phyloP scores from a whole-genome alignment of 306 rosid genomes.

The Acacia acuminata region DNA sequence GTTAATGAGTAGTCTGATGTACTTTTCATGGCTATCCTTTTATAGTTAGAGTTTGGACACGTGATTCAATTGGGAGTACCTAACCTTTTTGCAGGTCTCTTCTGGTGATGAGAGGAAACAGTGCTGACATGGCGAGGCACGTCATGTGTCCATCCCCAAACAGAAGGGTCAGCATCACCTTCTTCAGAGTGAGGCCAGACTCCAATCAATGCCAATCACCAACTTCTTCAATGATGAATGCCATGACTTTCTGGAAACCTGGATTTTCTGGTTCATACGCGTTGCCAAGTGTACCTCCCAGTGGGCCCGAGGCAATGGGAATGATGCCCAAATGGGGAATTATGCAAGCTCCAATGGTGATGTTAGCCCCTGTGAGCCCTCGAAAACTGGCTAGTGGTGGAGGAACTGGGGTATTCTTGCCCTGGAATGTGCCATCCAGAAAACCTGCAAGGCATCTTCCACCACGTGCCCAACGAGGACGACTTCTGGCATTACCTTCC shows the following conservation, averaged over 20 bases:
- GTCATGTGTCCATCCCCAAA: constrained; percentile 88
- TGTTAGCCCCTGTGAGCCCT: constrained; percentile 70
- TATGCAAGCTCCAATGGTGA: constrained; percentile 62
- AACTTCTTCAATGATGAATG: constrained; percentile 41
- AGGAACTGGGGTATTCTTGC: constrained; percentile 96
- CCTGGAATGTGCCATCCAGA: constrained; percentile 72
- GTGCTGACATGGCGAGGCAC: constrained; percentile 94
- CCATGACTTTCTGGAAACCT: constrained; percentile 69
- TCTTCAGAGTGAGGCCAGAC: constrained; percentile 78
- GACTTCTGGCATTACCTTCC: constrained; percentile 61
- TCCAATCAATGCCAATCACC: constrained; percentile 65
- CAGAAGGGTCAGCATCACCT: constrained; percentile 81
- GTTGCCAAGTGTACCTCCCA: constrained; percentile 51
- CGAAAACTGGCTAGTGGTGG: constrained; percentile 57
- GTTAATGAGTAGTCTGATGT: background rate
- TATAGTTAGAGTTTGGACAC: background rate
- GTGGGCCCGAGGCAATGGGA: constrained; percentile 59
- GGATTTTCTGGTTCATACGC: constrained; percentile 44
- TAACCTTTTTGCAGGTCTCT: constrained; percentile 66
- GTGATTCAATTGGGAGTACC: constrained; percentile 1
- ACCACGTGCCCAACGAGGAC: constrained; percentile 82
- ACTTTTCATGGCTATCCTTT: background rate
- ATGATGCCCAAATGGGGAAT: constrained; percentile 73
- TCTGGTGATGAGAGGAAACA: constrained; percentile 95
- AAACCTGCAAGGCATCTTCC: constrained; percentile 83